These are phyloP conservation scores for Chaetomiaceae sp. DNA, from an alignment of 2,329 filamentous ascomycete species.

Conservation along the genomic window DNA sequence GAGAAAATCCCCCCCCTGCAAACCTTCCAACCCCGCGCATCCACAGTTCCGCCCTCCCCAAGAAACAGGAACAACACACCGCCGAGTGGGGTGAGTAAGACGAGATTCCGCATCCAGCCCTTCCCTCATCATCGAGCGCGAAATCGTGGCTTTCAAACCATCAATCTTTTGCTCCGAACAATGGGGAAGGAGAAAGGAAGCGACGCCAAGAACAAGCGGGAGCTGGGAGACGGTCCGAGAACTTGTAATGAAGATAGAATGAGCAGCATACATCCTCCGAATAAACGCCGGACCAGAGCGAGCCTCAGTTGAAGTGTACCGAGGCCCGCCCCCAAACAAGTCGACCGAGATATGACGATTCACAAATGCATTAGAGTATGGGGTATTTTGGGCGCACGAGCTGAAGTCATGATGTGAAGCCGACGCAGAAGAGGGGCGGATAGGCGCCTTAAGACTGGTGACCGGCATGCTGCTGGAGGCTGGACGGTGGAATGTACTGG, in stretches of 20 bases:
- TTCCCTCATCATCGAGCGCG: too few relatives aligned
- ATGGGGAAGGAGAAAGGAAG: conserved; percentile 5
- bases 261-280: conserved; percentile 21
- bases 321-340: conserved; percentile 28
- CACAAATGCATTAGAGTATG: conserved; percentile 48
- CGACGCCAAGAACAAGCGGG: conserved; percentile 9
- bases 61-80: background rate
- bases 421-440: conserved; percentile 22
- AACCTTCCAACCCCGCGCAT: background rate
- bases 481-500: conserved; percentile 75
- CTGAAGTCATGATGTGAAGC: conserved; percentile 29
- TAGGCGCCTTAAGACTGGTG: conserved; percentile 59
- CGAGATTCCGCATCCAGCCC: background rate
- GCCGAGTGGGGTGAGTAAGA: background rate
- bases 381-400: conserved; percentile 47
- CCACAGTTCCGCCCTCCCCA: background rate
- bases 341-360: conserved; percentile 33
- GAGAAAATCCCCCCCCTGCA: background rate
- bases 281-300: conserved; percentile 39
- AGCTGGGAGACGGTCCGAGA: conserved; percentile 11
- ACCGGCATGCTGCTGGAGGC: conserved; percentile 76
- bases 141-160: too few relatives aligned
- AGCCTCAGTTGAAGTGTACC: conserved; percentile 36
- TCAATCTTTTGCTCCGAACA: background rate
- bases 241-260: conserved; percentile 19